A percentile compares a stretch with the other conserved stretches of the same genome.
Evolutionary conservation across 805 yeast species (phyloP).

Genomic region (Ogataea methylovora): DNA sequence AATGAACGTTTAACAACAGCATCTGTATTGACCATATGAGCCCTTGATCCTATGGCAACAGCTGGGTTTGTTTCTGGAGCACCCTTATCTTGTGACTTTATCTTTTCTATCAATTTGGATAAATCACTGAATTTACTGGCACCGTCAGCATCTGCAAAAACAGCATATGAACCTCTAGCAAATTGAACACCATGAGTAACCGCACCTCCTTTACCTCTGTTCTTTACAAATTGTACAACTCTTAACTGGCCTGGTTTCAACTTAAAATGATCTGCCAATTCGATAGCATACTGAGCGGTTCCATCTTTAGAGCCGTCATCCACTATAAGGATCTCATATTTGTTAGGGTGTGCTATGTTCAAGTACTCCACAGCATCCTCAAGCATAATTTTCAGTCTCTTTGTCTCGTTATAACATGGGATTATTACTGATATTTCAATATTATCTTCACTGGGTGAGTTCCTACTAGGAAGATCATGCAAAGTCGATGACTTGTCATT

Average conservation of each 20-base stretch:
- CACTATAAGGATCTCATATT: conserved; percentile 75
- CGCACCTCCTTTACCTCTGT: conserved; percentile 96
- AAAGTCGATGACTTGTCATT: conserved; percentile 26
- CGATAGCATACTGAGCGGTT: conserved; percentile 65
- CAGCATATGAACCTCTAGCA: conserved; percentile 60
- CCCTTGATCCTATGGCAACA: conserved; percentile 86
- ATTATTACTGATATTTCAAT: conserved; percentile 70
- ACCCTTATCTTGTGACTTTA: conserved; percentile 22
- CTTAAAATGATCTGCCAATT: conserved; percentile 42
- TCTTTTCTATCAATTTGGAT: conserved; percentile 36
- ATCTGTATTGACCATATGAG: conserved; percentile 93
- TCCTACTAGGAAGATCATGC: conserved; percentile 28
- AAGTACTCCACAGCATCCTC: conserved; percentile 59
- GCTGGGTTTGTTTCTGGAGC: conserved; percentile 33
- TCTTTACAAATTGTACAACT: conserved; percentile 62
- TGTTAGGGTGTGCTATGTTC: conserved; percentile 16
- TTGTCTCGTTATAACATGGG: conserved; percentile 89
- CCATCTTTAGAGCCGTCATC: conserved; percentile 90
- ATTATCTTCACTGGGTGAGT: conserved; percentile 24
- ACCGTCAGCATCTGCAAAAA: conserved; percentile 98
- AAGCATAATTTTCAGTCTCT: conserved; percentile 63
- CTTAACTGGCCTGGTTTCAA: conserved; percentile 54
- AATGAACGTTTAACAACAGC: conserved; percentile 94
- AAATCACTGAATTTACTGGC: conserved; percentile 80
- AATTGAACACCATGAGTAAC: conserved; percentile 87